A percentile compares a stretch with the other conserved stretches of the same genome.
phyloP scores from a whole-genome alignment of 805 yeast genomes.

The Saccharomycopsis sp. region DNA sequence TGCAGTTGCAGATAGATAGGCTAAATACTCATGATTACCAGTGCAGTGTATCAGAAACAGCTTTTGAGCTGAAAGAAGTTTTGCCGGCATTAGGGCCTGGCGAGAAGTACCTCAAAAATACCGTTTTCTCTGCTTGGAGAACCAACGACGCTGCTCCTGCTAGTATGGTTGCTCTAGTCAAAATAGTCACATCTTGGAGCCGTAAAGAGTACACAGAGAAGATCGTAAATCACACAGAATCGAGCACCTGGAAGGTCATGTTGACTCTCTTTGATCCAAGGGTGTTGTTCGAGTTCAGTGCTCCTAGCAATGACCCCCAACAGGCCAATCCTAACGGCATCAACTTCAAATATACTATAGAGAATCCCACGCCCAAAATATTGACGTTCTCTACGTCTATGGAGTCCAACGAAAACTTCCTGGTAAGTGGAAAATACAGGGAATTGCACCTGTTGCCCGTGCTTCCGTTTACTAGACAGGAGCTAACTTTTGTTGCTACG shows the following conservation, averaged over 20 bases:
- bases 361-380: conserved; percentile 68
- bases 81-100: background rate
- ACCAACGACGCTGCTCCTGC: background rate
- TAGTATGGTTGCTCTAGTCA: background rate
- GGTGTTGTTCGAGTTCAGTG: conserved; percentile 39
- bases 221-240: conserved; percentile 27
- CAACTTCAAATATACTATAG: conserved; percentile 45
- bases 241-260: conserved; percentile 42
- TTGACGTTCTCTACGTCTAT: conserved; percentile 54
- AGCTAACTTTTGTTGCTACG: conserved; percentile 31
- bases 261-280: conserved; percentile 68
- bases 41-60: background rate
- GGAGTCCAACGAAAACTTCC: conserved; percentile 30
- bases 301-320: too few species aligned
- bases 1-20: background rate
- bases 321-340: background rate
- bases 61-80: background rate
- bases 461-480: conserved; percentile 53
- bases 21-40: background rate
- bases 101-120: background rate
- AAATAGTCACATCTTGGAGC: background rate
- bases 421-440: conserved; percentile 29
- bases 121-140: background rate
- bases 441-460: conserved; percentile 33
- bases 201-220: background rate